Percentiles rank a stretch among this genome's conserved stretches.
Evolutionary conservation across 2,329 filamentous ascomycete genomes (phyloP).

Genomic region (Alternaria brassicicola): DNA sequence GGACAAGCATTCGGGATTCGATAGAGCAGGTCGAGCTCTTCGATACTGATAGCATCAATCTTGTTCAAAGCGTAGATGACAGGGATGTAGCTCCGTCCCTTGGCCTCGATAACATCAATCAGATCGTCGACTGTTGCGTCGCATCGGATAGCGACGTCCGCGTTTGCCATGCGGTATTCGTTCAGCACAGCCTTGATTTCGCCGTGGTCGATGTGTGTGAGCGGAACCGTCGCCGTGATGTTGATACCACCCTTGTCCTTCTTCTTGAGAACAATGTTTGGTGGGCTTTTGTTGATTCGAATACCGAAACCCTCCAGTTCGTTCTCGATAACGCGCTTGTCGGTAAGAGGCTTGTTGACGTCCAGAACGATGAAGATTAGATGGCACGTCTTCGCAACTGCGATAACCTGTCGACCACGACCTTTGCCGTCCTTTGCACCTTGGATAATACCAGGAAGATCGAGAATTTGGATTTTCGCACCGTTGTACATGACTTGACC

Average conservation of each 20-base stretch:
- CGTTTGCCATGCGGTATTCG: conserved; percentile 95
- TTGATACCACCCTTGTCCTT: conserved; percentile 98
- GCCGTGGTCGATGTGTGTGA: conserved; percentile 91
- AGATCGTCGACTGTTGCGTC: conserved; percentile 97
- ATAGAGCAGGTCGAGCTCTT: conserved; percentile 95
- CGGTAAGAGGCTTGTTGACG: conserved; percentile 96
- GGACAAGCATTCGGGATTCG: conserved; percentile 96
- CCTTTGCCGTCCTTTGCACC: conserved; percentile 98
- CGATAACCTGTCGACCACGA: conserved; percentile 97
- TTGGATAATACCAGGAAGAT: conserved; percentile 98
- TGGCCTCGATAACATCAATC: conserved; percentile 94
- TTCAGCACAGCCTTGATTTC: conserved; percentile 98
- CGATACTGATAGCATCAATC: conserved; percentile 97
- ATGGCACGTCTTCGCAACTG: conserved; percentile 97
- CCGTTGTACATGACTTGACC: conserved; percentile 97
- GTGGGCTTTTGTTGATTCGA: conserved; percentile 93
- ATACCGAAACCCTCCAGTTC: conserved; percentile 98
- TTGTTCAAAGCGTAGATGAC: conserved; percentile 99
- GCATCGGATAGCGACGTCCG: conserved; percentile 96
- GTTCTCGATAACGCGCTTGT: conserved; percentile 93
- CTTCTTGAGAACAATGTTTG: conserved; percentile 99
- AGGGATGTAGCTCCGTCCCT: conserved; percentile 95
- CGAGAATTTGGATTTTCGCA: conserved; percentile 96
- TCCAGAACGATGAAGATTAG: conserved; percentile 98
- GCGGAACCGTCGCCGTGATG: conserved; percentile 90